Evolutionary conservation across 164 flowering plant genomes (phyloP), one percentile per base, ranked within the genome.

Genomic region (Magnolia kwangsiensis): DNA sequence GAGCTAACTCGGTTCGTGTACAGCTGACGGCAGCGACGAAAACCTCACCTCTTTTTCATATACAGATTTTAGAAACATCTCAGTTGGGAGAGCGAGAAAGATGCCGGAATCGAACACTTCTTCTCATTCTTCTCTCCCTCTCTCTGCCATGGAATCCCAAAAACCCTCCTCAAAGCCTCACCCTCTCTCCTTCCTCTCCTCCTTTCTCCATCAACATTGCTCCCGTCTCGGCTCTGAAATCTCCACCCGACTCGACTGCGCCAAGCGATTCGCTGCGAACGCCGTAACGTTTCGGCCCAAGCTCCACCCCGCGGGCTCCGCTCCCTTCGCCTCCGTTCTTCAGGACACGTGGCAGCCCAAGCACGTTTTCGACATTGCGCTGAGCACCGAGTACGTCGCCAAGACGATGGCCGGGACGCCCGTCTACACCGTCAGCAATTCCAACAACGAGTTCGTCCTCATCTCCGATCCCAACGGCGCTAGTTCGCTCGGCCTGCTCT

Each of bases 371-470:
- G 90, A 86, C 50, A 71, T 86, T 11, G 84, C 91, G 9, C 74
- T 91, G 16, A 83, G 85, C 82, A 45, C 85, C 37, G 92, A 85
- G 58, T 80, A 82, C 58, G 96, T 95, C 20, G 92, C 98, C 19
- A 92, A 86, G 77, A 84, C 92, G 21, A 86, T 95, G n/a, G 80
- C 84, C 8, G 97, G 99, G 63, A 92, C 99, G 13, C 69, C 92
- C 8, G 95, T 96, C 0, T 94, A 86, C 78, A 90, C 99, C 0
- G 96, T 96, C 51, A 88, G 99, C 81, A 96, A 94, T 78, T 82
- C 96, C 14, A 87, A 88, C 71, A 96, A 94, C 73, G 99, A 94
- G 83, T 93, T 96, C 81, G 99, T 94, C 51, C 93, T 94, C 50
- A 79, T 92, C 14, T 96, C 99, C 20, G 97, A 96, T 79, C 91